Evolutionary conservation across 805 yeast species (phyloP).

Genomic region (Cyberlindnera suaveolens): DNA sequence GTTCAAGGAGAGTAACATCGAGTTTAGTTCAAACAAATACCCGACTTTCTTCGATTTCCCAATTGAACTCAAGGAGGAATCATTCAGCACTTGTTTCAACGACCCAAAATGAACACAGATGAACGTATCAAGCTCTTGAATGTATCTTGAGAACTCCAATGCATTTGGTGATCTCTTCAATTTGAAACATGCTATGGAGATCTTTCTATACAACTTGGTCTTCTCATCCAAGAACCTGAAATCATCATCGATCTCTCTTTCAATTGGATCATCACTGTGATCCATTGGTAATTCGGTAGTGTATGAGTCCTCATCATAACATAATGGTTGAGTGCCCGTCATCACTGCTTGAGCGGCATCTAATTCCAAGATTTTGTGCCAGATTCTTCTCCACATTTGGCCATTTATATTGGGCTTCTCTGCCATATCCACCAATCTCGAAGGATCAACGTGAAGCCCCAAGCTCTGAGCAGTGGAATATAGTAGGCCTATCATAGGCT

Average conservation of each 20-base stretch:
- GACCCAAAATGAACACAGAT: slow-evolving; percentile 23
- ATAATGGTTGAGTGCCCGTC: slow-evolving; percentile 13
- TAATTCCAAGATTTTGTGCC: slow-evolving; percentile 22
- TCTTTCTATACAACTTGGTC: slow-evolving; percentile 24
- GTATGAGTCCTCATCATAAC: slow-evolving; percentile 15
- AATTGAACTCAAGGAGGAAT: slow-evolving; percentile 6
- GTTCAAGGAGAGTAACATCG: slow-evolving; percentile 28
- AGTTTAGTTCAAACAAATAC: slow-evolving; percentile 24
- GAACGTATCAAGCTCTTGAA: slow-evolving; percentile 31
- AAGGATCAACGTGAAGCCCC: slow-evolving; percentile 56
- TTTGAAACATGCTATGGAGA: slow-evolving; percentile 28
- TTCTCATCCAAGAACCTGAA: slow-evolving; percentile 27
- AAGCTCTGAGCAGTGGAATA: slow-evolving; percentile 48
- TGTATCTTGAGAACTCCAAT: slow-evolving; percentile 26
- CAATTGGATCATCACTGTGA: slow-evolving; percentile 29
- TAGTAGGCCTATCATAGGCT: slow-evolving; percentile 39
- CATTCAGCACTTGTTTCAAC: slow-evolving; percentile 13
- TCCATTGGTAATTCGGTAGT: slow-evolving; percentile 24
- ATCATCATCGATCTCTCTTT: slow-evolving; percentile 29
- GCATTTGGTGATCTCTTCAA: slow-evolving; percentile 30
- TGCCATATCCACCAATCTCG: slow-evolving; percentile 13
- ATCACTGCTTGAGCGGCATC: slow-evolving; percentile 14
- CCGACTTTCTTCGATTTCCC: slow-evolving; percentile 20
- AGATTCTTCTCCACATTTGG: slow-evolving; percentile 21
- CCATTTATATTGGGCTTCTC: slow-evolving; percentile 9